These are phyloP conservation scores for Blumeria hordei DNA, from an alignment of 2,329 filamentous ascomycete genomes.

Conservation along the genomic window DNA sequence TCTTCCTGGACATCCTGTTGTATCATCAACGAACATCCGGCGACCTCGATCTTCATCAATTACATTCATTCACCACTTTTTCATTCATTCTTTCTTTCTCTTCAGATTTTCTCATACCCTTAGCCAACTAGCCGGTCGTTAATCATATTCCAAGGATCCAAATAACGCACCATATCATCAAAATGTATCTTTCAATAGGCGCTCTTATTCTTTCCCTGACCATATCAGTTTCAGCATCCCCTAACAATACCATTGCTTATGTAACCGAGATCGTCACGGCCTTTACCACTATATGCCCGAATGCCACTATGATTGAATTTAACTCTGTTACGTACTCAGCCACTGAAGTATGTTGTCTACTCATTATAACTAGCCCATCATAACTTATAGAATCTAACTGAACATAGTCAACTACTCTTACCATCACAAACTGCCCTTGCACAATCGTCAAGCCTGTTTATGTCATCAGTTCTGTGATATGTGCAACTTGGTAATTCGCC, in stretches of 20 bases:
- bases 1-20: no score
- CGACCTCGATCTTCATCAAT: no score
- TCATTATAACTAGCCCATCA: background rate
- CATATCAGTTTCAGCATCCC: constrained; percentile 11
- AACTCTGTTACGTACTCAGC: constrained; percentile 25
- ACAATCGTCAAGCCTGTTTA: constrained; percentile 12
- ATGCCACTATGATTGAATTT: constrained; percentile 22
- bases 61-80: no score
- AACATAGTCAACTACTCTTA: constrained; percentile 10
- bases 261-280: constrained; percentile 25
- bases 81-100: no score
- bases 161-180: constrained; percentile 8
- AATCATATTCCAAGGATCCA: no score
- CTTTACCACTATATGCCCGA: constrained; percentile 27
- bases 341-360: constrained; percentile 18
- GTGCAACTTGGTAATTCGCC: constrained; percentile 24
- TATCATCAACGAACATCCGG: no score
- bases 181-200: constrained; percentile 17
- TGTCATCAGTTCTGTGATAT: constrained; percentile 15
- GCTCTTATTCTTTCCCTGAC: constrained; percentile 15
- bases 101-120: no score
- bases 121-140: no score
- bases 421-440: constrained; percentile 14
- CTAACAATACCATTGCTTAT: constrained; percentile 20
- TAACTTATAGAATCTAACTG: background rate